phyloP scores from a whole-genome alignment of 257 asterid species.

The Gentiana straminea region DNA sequence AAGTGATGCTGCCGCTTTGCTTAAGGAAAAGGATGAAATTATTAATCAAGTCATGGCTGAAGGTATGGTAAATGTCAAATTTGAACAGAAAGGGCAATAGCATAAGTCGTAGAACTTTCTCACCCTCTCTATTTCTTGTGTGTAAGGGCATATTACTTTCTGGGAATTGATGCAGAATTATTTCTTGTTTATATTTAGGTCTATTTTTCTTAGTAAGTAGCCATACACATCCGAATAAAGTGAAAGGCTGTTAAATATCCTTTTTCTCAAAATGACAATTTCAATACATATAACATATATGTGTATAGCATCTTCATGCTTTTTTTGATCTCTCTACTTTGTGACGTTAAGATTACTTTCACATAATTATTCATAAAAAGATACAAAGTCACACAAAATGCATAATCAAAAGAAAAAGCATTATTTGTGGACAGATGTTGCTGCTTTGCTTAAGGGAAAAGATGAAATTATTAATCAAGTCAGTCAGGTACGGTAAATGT shows the following conservation, averaged over 20 bases:
- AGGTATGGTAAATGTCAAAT: slow-evolving; percentile 34
- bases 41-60: slow-evolving; percentile 96
- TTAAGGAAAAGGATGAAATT: slow-evolving; percentile 94
- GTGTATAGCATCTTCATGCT: too few relatives aligned
- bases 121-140: neutral
- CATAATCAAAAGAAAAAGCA: too few relatives aligned
- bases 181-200: too few relatives aligned
- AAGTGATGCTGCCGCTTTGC: slow-evolving; percentile 91
- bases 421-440: slow-evolving; percentile 53
- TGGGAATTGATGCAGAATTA: neutral
- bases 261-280: too few relatives aligned
- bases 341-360: too few relatives aligned
- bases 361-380: too few relatives aligned
- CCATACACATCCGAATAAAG: too few relatives aligned
- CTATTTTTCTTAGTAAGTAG: too few relatives aligned
- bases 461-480: slow-evolving; percentile 93
- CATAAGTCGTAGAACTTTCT: neutral
- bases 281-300: too few relatives aligned
- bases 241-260: too few relatives aligned
- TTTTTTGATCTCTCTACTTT: too few relatives aligned
- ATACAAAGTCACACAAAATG: too few relatives aligned
- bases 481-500: slow-evolving; percentile 57
- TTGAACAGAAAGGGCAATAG: slow-evolving; percentile 3
- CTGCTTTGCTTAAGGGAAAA: slow-evolving; percentile 92
- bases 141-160: neutral